Base-by-base conservation (phyloP, 768 basidiomycete species). In the Lyophyllum atratum region DNA sequence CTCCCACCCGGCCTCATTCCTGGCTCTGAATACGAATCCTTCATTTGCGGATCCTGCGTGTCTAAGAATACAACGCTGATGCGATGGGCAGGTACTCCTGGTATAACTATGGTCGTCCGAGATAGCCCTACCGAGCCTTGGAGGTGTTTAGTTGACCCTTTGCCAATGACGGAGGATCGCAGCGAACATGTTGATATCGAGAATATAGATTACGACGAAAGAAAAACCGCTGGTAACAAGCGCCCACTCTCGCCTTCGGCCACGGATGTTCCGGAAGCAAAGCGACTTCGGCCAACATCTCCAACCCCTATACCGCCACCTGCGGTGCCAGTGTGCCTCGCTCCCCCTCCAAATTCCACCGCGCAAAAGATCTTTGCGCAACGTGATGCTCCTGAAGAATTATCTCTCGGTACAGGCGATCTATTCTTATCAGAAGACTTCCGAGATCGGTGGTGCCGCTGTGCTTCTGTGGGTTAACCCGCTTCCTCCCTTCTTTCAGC, bases 371-470 rank as follows among this genome's bases (percentile, higher is more conserved):
- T 89, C 28, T 70, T 85, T 25, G 61, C 68, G n/a, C 57, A 62
- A n/a, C 57, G 64, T 53, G 62, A 58, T 49, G 50, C 62, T 29
- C 53, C 67, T 19, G 58, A 59, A 24, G 64, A 64, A 49, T 52
- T 64, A 10, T 69, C 69, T 40, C 66, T 84, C 15, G 84, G 89
- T 25, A 73, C 80, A 3, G 90, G 90, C 0, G 92, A 93, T 63
- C 67, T 92, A 28, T 93, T 93, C 70, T 74, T 93, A 45, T 84
- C 83, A 0, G 83, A 87, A 21, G 86, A 84, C 17, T 93, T 86
- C 73, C 82, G 89, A 56, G 75, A 84, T 37, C 79, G 85, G n/a
- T 93, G 92, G 92, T 93, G 92, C 69, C 81, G 75, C 44, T 94
- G 92, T 62, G 67, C 72, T 52, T 71, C 74, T 44, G 91, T 90